Evolutionary conservation across 1,139 yeast species (phyloP).

Genomic region (Eremothecium sinecaudum): DNA sequence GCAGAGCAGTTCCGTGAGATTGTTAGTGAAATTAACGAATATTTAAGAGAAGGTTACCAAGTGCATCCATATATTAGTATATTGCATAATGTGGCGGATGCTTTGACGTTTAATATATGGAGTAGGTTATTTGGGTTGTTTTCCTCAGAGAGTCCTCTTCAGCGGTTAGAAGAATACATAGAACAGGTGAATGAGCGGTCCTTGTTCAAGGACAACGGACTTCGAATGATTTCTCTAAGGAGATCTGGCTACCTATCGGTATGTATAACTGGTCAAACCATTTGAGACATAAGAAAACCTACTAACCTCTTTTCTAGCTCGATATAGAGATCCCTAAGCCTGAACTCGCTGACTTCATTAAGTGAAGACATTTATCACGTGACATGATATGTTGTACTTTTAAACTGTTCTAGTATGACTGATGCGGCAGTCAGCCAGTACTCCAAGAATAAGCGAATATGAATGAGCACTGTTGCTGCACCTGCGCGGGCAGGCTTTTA

Average conservation of each 20-base stretch:
- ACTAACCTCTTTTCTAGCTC: slow-evolving; percentile 22
- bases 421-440: too few relatives aligned
- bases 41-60: slow-evolving; percentile 36
- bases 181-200: slow-evolving; percentile 35
- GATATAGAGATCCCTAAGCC: slow-evolving; percentile 46
- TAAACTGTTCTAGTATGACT: too few relatives aligned
- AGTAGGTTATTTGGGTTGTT: slow-evolving; percentile 25
- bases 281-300: not conserved
- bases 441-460: too few relatives aligned
- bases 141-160: slow-evolving; percentile 18
- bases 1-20: slow-evolving; percentile 36
- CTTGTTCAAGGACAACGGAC: slow-evolving; percentile 23
- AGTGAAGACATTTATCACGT: too few relatives aligned
- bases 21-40: slow-evolving; percentile 39
- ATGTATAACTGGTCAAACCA: slow-evolving; percentile 20
- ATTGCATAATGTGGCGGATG: slow-evolving; percentile 38
- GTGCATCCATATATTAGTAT: slow-evolving; percentile 34
- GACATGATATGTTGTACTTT: too few relatives aligned
- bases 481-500: too few relatives aligned
- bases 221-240: slow-evolving; percentile 46
- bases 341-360: too few relatives aligned
- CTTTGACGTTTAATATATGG: slow-evolving; percentile 39
- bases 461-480: too few relatives aligned
- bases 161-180: slow-evolving; percentile 41
- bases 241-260: slow-evolving; percentile 55